Percentiles rank a stretch among this genome's conserved stretches.
These are phyloP conservation scores for Epichloe uncinata DNA, from an alignment of 2,329 filamentous ascomycete genomes.

Conservation along the genomic window DNA sequence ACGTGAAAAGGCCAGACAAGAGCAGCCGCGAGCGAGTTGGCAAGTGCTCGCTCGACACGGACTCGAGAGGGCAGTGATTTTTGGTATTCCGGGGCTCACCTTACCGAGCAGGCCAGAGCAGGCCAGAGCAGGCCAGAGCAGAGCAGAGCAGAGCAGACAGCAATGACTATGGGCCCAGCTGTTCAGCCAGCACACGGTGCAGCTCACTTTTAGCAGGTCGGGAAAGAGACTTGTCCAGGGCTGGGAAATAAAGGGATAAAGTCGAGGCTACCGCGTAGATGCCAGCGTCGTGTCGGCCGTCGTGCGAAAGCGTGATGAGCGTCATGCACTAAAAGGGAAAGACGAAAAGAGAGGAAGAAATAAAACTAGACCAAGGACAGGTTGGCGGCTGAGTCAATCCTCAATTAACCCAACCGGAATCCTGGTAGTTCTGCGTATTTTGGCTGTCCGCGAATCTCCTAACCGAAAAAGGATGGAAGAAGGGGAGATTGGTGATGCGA, in stretches of 20 bases:
- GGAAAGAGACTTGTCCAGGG: not conserved
- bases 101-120: not conserved
- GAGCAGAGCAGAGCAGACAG: not conserved
- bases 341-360: not conserved
- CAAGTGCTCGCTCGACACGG: not conserved
- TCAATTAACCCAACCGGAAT: not conserved
- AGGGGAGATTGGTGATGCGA: conserved; percentile 3
- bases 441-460: conserved; percentile 2
- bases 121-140: no score
- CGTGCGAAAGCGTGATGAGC: not conserved
- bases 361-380: not conserved
- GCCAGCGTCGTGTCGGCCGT: not conserved
- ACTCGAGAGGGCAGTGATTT: not conserved
- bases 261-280: not conserved
- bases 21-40: not conserved
- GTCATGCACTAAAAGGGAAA: not conserved
- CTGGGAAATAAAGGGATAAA: not conserved
- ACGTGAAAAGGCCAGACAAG: not conserved
- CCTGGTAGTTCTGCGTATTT: not conserved
- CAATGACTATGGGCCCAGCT: not conserved
- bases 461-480: not conserved
- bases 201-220: not conserved
- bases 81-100: not conserved
- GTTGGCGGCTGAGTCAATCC: not conserved
- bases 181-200: not conserved